Evolutionary conservation across 257 asterid genomes (phyloP), one percentile per base, ranked within the genome.

Genomic region (Primulina huaijiensis): DNA sequence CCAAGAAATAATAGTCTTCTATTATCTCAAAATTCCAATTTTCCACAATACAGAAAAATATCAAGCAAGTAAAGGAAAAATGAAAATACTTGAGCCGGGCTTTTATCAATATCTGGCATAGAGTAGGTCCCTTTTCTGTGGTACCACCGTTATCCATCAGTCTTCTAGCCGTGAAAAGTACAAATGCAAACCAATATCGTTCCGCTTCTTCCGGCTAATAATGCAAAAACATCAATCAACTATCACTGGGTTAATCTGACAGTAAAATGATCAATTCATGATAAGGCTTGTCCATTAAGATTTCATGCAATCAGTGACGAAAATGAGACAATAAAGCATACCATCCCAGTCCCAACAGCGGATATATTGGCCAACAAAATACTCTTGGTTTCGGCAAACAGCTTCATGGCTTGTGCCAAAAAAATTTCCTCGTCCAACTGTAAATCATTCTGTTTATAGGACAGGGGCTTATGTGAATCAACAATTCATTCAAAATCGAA

Each of bases 171-270:
- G 90, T 70, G 90, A 81, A 88, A 16, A 92, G 87, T 72, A 89
- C 79, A 76, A 84, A 90, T 0, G 90, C 92, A 79, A 92, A 90
- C 97, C 95, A 92, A 77, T 88, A 90, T 34, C 94, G 83, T 69
- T 92, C 97, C 67, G 92, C 87, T 76, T 90, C 97, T 75, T 88
- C 98, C 16, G 80, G 88, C 98, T 88, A 85, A 70, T 61, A 52
- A 77, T 56, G 58, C 43, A 64, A 75, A 63, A 60, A 74, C 35
- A 62, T 69, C 34, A 11, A 62, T 60, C 52, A 73, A 29, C 67
- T 63, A 12, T 74, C 59, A 31, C 21, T 58, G 64, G 43, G 20
- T 31, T 68, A 77, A 76, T 50, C 58, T 68, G 70, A 78, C 63
- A 38, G 37, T 43, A 43, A 62, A 64, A 25, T 5, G 52, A 34